phyloP scores from a whole-genome alignment of 2,329 filamentous ascomycete genomes.

The Xylariaceae sp. region DNA sequence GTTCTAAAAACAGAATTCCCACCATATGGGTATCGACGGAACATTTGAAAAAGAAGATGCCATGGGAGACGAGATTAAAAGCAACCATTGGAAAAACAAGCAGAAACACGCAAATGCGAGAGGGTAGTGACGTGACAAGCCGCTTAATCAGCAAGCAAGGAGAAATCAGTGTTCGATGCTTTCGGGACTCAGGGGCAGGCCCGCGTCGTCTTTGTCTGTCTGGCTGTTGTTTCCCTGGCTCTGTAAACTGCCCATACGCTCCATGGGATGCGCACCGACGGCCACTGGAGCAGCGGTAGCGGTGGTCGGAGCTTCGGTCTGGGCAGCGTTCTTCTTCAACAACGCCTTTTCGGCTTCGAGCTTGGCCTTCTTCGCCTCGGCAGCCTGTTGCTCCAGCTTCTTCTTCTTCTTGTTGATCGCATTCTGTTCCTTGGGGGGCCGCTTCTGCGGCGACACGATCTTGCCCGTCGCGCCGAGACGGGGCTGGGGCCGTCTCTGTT shows the following conservation, averaged over 20 bases:
- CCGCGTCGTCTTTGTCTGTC: constrained; percentile 63
- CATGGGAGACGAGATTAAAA: constrained; percentile 6
- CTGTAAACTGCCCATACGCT: constrained; percentile 52
- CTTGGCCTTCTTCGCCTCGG: constrained; percentile 37
- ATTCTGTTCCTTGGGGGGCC: constrained; percentile 74
- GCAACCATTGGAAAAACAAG: constrained; percentile 4
- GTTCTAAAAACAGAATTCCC: constrained; percentile 13
- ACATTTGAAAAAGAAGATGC: constrained; percentile 10
- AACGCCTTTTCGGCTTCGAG: constrained; percentile 35
- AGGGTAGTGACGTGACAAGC: background rate
- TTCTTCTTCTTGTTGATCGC: constrained; percentile 84
- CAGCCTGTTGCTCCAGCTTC: constrained; percentile 61
- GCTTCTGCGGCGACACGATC: constrained; percentile 78
- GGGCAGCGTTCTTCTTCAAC: constrained; percentile 47
- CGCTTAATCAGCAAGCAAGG: background rate
- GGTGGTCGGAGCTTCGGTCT: constrained; percentile 30
- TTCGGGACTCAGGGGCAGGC: constrained; percentile 75
- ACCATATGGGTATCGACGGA: constrained; percentile 18
- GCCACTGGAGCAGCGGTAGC: constrained; percentile 33
- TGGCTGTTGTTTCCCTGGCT: constrained; percentile 55
- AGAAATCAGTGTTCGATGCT: constrained; percentile 52
- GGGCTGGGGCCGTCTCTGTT: constrained; percentile 75
- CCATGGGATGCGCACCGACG: constrained; percentile 46
- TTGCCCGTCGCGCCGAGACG: constrained; percentile 68
- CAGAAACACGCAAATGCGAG: background rate